Percentiles rank a stretch among this genome's conserved stretches.
Conservation (phyloP, 768 basidiomycete genomes). For the Pseudohyphozyma bogoriensis region DNA sequence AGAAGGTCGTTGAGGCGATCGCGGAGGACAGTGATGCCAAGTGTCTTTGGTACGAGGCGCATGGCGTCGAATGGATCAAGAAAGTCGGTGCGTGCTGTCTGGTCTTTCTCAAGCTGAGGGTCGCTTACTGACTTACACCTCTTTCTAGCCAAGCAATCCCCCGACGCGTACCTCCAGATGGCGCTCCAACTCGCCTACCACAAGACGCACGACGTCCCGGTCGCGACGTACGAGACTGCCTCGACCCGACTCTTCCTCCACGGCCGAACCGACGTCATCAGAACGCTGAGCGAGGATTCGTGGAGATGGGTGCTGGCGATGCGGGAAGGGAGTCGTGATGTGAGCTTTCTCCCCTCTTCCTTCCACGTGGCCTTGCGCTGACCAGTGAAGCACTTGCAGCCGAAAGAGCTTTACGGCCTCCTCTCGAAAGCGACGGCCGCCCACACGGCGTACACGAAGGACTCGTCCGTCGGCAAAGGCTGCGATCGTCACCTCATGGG, state of each 20-base stretch:
- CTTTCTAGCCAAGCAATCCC: constrained; percentile 46
- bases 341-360: constrained; percentile 38
- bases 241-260: constrained; percentile 75
- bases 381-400: constrained; percentile 35
- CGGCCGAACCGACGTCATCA: constrained; percentile 83
- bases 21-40: constrained; percentile 72
- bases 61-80: constrained; percentile 82
- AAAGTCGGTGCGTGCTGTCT: constrained; percentile 48
- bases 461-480: constrained; percentile 69
- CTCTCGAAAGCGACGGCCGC: constrained; percentile 59
- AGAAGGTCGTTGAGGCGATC: constrained; percentile 49
- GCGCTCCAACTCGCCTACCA: constrained; percentile 86
- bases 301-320: constrained; percentile 67
- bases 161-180: constrained; percentile 86
- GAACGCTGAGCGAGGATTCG: constrained; percentile 61
- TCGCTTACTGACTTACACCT: not conserved
- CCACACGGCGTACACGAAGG: constrained; percentile 62
- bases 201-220: constrained; percentile 60
- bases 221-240: constrained; percentile 87
- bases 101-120: not conserved
- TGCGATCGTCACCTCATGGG: constrained; percentile 89
- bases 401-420: constrained; percentile 42
- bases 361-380: constrained; percentile 39
- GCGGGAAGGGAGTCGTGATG: constrained; percentile 43
- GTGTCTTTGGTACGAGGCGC: constrained; percentile 69